A percentile compares a stretch with the other conserved stretches of the same genome.
phyloP scores from a whole-genome alignment of 2,329 filamentous ascomycete genomes.

The Scedosporium minutisporum region DNA sequence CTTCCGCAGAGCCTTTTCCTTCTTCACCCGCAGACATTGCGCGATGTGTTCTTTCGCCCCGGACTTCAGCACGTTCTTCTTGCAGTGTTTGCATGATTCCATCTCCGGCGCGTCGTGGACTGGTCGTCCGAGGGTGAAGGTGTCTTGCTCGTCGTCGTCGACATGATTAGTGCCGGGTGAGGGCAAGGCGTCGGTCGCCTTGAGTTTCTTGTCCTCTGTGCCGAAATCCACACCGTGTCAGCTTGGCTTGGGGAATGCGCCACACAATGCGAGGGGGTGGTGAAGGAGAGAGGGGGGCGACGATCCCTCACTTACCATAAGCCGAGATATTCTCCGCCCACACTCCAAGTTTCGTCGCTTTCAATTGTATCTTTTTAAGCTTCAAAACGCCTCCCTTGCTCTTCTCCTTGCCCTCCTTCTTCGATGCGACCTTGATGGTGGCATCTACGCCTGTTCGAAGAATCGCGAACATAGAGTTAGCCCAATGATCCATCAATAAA shows the following conservation, averaged over 20 bases:
- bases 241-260: conserved; percentile 1
- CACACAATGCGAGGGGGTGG: not conserved
- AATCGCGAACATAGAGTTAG: not conserved
- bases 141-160: conserved; percentile 65
- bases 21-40: conserved; percentile 75
- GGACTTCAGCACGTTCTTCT: conserved; percentile 71
- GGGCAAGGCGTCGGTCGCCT: conserved; percentile 34
- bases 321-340: conserved; percentile 45
- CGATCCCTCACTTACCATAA: not conserved
- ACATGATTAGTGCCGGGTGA: conserved; percentile 55
- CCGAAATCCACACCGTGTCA: no score
- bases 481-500: not conserved
- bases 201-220: conserved; percentile 32
- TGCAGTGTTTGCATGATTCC: conserved; percentile 88
- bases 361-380: conserved; percentile 53
- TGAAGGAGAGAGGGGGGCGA: not conserved
- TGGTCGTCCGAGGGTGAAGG: conserved; percentile 72
- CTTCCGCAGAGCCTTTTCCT: conserved; percentile 68
- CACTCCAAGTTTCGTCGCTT: conserved; percentile 57
- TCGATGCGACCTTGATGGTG: conserved; percentile 54
- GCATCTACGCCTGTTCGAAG: conserved; percentile 39
- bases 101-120: conserved; percentile 72
- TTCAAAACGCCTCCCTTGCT: conserved; percentile 45
- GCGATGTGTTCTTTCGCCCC: conserved; percentile 72
- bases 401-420: conserved; percentile 40